Evolutionary conservation across 768 basidiomycete genomes (phyloP), one percentile per base, ranked within the genome.

Genomic region (Agrocybe praecox): DNA sequence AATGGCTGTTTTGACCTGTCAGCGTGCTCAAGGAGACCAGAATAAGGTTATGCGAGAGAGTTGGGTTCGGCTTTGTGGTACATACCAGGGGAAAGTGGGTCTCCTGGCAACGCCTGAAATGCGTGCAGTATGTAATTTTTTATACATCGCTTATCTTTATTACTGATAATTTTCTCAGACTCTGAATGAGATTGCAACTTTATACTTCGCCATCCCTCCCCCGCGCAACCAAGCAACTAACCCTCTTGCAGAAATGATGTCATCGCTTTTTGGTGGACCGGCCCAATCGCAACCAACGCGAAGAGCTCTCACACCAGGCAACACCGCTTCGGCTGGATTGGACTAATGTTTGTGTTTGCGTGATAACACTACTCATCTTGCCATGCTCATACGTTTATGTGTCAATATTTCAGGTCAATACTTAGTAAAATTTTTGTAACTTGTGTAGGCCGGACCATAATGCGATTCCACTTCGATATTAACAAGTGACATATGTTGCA

Each of bases 121-220:
- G 49, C 83, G 88, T 61, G 79, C 74, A 73, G 94, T 87, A 69
- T 61, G 82, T 75, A 48, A 50, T 2, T 59, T 22, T 11, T 57
- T 56, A 26, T 22, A 24, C 49, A 19, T 21, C 17, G 22, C n/a
- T 26, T 5, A 19, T 44, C 6, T 9, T 19, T 43, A 42, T 49
- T 49, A 50, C 55, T 12, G 6, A 34, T 51, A 29, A 55, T 53
- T 1, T 50, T 46, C 7, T 44, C 60, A 94, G 92, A 77, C 77
- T n/a, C 71, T 91, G 48, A 76, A 77, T 49, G 89, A 91, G 52
- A 75, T 96, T 49, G 86, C 82, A 4, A 80, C 80, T 14, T 70
- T 94, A 22, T 95, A 92, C 72, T 98, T 99, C 72, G 88, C 88
- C 8, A 88, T 98, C 48, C 89, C 92, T 7, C 89, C 86, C 33